phyloP scores from a whole-genome alignment of 2,329 filamentous ascomycete genomes.

The Epichloe sibirici region DNA sequence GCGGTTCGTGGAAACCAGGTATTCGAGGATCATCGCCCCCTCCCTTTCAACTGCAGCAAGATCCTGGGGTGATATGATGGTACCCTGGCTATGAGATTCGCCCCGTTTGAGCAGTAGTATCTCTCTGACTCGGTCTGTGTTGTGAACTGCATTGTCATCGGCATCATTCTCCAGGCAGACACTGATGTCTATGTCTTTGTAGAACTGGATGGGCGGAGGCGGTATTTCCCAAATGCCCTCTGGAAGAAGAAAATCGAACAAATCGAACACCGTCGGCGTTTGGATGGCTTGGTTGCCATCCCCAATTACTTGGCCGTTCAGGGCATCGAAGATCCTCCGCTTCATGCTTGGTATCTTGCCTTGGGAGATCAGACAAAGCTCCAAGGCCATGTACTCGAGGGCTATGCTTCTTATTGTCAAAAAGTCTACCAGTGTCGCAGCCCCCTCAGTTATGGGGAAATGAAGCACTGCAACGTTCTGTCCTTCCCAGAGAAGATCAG shows the following conservation, averaged over 20 bases:
- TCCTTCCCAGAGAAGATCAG: constrained; percentile 63
- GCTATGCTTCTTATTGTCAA: constrained; percentile 64
- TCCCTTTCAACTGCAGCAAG: constrained; percentile 41
- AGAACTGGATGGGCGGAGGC: constrained; percentile 43
- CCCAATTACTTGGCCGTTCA: constrained; percentile 64
- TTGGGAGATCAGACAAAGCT: constrained; percentile 67
- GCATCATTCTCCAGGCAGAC: constrained; percentile 50
- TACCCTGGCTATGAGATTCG: constrained; percentile 40
- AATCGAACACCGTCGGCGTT: constrained; percentile 73
- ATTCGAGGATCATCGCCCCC: constrained; percentile 46
- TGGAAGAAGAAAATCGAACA: constrained; percentile 73
- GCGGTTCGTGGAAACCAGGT: constrained; percentile 51
- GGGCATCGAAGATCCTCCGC: constrained; percentile 53
- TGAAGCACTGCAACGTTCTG: constrained; percentile 44
- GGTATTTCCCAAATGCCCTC: constrained; percentile 38
- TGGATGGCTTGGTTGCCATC: constrained; percentile 53
- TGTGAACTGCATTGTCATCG: constrained; percentile 48
- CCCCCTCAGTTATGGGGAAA: constrained; percentile 58
- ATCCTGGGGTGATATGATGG: constrained; percentile 38
- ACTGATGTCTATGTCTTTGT: constrained; percentile 55
- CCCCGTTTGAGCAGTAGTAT: constrained; percentile 58
- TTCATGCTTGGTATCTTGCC: constrained; percentile 59
- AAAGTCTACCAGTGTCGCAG: constrained; percentile 62
- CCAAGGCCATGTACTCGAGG: constrained; percentile 74
- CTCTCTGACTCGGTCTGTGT: constrained; percentile 60